Percentiles rank a stretch among this genome's conserved stretches.
Conservation (phyloP, 2,329 filamentous ascomycete species). For the Alternaria sp. region DNA sequence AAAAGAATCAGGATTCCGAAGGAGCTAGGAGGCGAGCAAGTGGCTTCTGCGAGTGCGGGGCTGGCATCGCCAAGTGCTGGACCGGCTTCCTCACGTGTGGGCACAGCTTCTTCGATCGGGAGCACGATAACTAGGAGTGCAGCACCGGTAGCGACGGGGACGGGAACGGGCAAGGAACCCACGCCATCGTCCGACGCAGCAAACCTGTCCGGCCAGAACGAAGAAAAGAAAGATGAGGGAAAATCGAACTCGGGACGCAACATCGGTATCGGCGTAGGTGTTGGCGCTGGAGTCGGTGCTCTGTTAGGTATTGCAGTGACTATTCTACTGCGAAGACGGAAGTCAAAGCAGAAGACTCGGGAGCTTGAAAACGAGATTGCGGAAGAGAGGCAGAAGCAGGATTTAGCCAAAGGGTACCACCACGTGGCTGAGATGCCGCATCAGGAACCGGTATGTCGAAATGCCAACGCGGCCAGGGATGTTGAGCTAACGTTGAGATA, state of each 20-base stretch:
- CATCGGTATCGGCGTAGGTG: slow-evolving; percentile 6
- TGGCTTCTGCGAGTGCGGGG: neutral
- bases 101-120: neutral
- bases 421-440: neutral
- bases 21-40: neutral
- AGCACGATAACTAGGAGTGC: neutral
- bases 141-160: neutral
- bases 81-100: neutral
- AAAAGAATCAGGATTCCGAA: slow-evolving; percentile 3
- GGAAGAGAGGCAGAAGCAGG: neutral
- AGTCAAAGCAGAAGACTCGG: neutral
- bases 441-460: neutral
- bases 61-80: neutral
- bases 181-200: neutral
- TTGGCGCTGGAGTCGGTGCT: neutral
- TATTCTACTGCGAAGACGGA: neutral
- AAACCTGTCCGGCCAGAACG: neutral
- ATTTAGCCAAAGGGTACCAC: neutral
- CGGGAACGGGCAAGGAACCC: neutral
- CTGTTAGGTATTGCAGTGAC: neutral
- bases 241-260: neutral
- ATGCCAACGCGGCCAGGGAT: neutral
- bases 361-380: neutral
- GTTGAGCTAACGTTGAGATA: neutral
- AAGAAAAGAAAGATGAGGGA: neutral